phyloP scores from a whole-genome alignment of 768 basidiomycete species.

The Leccinum longicurvipes region DNA sequence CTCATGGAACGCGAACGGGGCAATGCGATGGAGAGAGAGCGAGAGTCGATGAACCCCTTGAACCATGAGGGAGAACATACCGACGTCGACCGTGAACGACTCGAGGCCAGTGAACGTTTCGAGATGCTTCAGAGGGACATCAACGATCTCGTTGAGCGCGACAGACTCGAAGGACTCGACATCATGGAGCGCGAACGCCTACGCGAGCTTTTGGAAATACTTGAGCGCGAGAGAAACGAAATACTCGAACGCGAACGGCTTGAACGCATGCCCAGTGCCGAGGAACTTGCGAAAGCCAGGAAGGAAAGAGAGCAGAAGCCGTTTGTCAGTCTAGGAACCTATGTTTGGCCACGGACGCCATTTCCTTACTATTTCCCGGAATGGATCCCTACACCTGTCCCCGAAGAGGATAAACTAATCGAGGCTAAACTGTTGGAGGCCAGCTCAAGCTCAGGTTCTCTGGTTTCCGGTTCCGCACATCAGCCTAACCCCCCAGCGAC shows the following conservation, averaged over 20 bases:
- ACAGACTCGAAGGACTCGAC: conserved; percentile 29
- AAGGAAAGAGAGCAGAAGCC: conserved; percentile 29
- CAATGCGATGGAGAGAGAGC: conserved; percentile 13
- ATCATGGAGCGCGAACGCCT: conserved; percentile 29
- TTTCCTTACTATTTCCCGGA: conserved; percentile 36
- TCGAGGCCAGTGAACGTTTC: conserved; percentile 23
- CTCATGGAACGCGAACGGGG: conserved; percentile 21
- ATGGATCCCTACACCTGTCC: conserved; percentile 27
- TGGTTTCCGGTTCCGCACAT: conserved; percentile 8
- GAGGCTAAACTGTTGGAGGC: conserved; percentile 17
- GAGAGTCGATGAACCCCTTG: conserved; percentile 13
- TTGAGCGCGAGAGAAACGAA: conserved; percentile 30
- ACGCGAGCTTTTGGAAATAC: conserved; percentile 27
- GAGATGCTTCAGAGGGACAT: conserved; percentile 35
- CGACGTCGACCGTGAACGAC: conserved; percentile 27
- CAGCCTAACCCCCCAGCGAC: conserved; percentile 8
- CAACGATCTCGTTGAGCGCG: conserved; percentile 28
- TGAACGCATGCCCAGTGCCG: conserved; percentile 32
- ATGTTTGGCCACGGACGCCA: conserved; percentile 30
- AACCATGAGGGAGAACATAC: conserved; percentile 21
- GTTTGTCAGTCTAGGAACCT: conserved; percentile 28
- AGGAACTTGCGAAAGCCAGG: conserved; percentile 31
- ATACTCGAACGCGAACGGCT: conserved; percentile 31
- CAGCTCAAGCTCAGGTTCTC: conserved; percentile 31
- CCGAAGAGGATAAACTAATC: conserved; percentile 24